A percentile compares a stretch with the other conserved stretches of the same genome.
Evolutionary conservation across 495 filamentous ascomycete species (phyloP).

Genomic region (Tuber magnatum): DNA sequence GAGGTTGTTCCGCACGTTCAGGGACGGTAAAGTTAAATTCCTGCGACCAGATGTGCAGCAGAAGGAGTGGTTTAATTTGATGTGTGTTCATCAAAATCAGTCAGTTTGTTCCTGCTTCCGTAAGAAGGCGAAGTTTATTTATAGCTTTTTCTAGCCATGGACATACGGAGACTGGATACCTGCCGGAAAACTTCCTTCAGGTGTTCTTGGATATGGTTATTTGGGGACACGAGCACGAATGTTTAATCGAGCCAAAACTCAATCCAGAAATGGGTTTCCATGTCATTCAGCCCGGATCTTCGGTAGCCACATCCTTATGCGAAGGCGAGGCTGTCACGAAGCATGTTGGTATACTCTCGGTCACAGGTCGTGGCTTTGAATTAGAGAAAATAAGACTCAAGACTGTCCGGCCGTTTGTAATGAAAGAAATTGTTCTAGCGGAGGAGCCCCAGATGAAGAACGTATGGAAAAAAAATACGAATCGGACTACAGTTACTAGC

Average conservation of each 20-base stretch:
- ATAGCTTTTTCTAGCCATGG: constrained; percentile 50
- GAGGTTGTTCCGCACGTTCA: constrained; percentile 83
- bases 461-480: constrained; percentile 70
- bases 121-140: neutral
- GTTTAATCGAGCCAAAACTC: constrained; percentile 69
- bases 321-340: constrained; percentile 88
- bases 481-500: constrained; percentile 67
- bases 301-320: constrained; percentile 84
- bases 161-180: constrained; percentile 78
- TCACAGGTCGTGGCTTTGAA: constrained; percentile 75
- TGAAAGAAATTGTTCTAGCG: constrained; percentile 69
- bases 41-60: constrained; percentile 76
- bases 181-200: constrained; percentile 90
- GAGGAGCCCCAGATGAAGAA: constrained; percentile 70
- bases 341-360: constrained; percentile 73
- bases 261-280: constrained; percentile 85
- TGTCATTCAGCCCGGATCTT: constrained; percentile 96
- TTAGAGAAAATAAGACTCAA: constrained; percentile 77
- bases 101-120: constrained; percentile 29
- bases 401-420: constrained; percentile 84
- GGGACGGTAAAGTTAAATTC: constrained; percentile 89
- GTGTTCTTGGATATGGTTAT: constrained; percentile 85
- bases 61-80: constrained; percentile 91
- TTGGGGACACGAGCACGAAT: constrained; percentile 99
- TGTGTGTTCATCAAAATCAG: constrained; percentile 95